Base-by-base conservation (phyloP, 768 basidiomycete species). In the Neoboletus magnificus region DNA sequence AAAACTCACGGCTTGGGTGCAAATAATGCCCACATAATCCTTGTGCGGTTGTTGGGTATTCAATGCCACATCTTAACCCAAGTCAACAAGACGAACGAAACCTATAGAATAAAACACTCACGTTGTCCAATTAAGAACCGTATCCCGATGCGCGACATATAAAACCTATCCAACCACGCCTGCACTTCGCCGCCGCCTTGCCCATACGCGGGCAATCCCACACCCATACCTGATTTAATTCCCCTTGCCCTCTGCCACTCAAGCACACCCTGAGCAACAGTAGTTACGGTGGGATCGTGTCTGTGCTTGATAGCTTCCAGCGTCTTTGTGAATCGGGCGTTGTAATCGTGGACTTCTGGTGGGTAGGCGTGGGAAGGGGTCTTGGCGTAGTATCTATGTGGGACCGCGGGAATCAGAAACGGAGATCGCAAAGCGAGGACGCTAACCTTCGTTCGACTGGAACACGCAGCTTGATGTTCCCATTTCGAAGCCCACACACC, bases 281-380 rank as follows among this genome's bases (percentile, higher is more conserved):
- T 97, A 4, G 95, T 94, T 4, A 97, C 97, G 0, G 97, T 98
- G 0, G 96, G 95, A 70, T 98, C 96, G 71, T 99, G 97, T 11
- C 97, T 79, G 52, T 79, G 83, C 77, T 99, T 99, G 78, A 99
- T 93, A 25, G 83, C 74, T 40, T 95, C 88, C 12, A 98, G 80
- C 32, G 85, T 72, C 61, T 86, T 87, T 1, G 96, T 99, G 77
- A 99, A 97, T 4, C 84, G 79, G 32, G 83, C 82, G 71, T 98
- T 98, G 75, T 93, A 97, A 59, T 96, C 93, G 64, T 86, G 85
- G 0, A 99, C 83, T 66, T 95, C 90, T 0, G 96, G 96, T 9
- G 96, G 96, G 82, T 93, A 97, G 18, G 78, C 72, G 39, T 85
- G 79, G 60, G 77, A 76, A 29, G 77, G 77, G 0, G 88, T 83